Base-by-base conservation (phyloP, 495 filamentous ascomycete genomes). In the Halenospora varia region DNA sequence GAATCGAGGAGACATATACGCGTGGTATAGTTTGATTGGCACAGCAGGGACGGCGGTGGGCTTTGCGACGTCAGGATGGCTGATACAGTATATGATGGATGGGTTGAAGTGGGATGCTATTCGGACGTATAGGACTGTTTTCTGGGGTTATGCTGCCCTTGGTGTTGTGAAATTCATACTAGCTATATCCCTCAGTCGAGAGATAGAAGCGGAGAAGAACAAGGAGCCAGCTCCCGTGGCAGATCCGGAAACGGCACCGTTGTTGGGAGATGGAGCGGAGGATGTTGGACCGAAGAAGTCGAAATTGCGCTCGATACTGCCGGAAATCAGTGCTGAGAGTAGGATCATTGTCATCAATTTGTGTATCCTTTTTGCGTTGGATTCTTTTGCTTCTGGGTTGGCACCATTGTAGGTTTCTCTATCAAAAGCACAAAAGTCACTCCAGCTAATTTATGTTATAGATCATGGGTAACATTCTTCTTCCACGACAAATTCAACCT, bases 381-480 rank as follows among this genome's bases (percentile, higher is more conserved):
- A 96, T 72, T 85, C 85, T 0, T 77, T 94, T 45, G 88, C 89
- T 2, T 88, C 87, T 42, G 89, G 90, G 25, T 83, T 96, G 75
- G 86, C 85, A 49, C 80, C 82, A 19, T 75, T 87, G 80, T 83
- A 72, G 60, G 78, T 76, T 44, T 17, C 53, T 20, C 20, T 53
- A 40, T 26, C 15, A 50, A 42, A 49, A 50, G 52, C 39, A 17
- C 19, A 24, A 56, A 10, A 10, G 11, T 57, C 10, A 39, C 20
- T 1, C 2, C 19, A 2, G 24, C 23, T 45, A 49, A 41, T 48
- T 42, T 18, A 45, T 25, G 10, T 22, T 20, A 19, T 63, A 75
- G 80, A 59, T 84, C 87, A 1, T 82, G 85, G 76, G 84, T 87
- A 48, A 87, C 84, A 39, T 92, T 88, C 71, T 95, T 84, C 74